phyloP scores from a whole-genome alignment of 225 moss, liverwort and hornwort species.

The Pleurozium schreberi region DNA sequence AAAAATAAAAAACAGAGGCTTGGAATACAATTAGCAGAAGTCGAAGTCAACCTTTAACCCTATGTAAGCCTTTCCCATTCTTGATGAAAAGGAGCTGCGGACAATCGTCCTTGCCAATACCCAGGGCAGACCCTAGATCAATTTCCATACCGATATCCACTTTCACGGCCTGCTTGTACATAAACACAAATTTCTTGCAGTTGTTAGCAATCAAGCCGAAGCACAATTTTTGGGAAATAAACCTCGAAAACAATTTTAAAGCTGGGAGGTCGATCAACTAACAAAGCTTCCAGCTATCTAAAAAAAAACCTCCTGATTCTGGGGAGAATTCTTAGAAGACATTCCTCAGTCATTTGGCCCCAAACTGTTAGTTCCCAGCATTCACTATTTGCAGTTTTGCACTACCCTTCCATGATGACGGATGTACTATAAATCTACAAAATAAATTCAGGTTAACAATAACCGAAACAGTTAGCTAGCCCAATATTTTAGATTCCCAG shows the following conservation, averaged over 20 bases:
- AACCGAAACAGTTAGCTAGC: background rate
- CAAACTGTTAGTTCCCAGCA: background rate
- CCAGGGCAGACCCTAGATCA: conserved; percentile 39
- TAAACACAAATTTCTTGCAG: background rate
- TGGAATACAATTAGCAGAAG: background rate
- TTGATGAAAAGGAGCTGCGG: conserved; percentile 48
- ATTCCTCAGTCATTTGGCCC: background rate
- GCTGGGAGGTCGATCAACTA: background rate
- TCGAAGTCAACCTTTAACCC: conserved; percentile 20
- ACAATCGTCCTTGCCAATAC: conserved; percentile 25
- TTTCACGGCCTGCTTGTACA: conserved; percentile 46
- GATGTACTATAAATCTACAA: background rate
- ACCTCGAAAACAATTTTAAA: background rate
- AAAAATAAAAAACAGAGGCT: background rate
- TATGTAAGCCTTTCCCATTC: conserved; percentile 45
- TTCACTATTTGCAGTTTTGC: background rate
- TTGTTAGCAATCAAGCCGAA: background rate
- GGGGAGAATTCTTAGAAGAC: background rate
- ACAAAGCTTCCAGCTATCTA: background rate
- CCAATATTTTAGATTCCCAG: background rate
- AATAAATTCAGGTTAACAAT: background rate
- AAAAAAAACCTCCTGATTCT: background rate
- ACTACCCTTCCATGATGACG: background rate
- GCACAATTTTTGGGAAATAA: background rate
- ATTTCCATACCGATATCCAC: conserved; percentile 50